Evolutionary conservation across 495 filamentous ascomycete genomes (phyloP).

Genomic region (Cercophora newfieldiana): DNA sequence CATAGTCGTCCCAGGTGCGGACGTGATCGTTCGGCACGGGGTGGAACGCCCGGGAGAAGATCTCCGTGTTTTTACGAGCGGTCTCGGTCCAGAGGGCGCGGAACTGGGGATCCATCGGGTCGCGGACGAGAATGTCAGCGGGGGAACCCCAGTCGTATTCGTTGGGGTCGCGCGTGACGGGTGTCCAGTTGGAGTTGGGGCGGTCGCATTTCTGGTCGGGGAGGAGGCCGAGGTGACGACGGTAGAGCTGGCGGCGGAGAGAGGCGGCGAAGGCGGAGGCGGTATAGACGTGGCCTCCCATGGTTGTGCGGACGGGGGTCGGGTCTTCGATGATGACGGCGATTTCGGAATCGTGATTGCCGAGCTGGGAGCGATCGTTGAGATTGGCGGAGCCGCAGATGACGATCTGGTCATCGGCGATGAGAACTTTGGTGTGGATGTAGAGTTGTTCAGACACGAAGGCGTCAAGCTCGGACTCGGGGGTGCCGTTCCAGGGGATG

Average conservation of each 20-base stretch:
- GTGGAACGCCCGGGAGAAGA: conserved; percentile 85
- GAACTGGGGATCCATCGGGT: conserved; percentile 71
- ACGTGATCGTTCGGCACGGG: conserved; percentile 80
- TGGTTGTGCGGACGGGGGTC: conserved; percentile 63
- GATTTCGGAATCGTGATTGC: conserved; percentile 68
- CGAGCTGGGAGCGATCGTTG: conserved; percentile 92
- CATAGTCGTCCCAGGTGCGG: conserved; percentile 81
- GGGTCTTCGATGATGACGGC: conserved; percentile 57
- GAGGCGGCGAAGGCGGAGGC: conserved; percentile 81
- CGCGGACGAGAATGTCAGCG: conserved; percentile 72
- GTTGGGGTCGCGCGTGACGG: conserved; percentile 67
- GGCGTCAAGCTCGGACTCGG: conserved; percentile 76
- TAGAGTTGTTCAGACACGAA: conserved; percentile 95
- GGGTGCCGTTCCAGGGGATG: conserved; percentile 76
- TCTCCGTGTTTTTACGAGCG: conserved; percentile 78
- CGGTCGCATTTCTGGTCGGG: conserved; percentile 63
- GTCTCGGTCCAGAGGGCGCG: conserved; percentile 69
- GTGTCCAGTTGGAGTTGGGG: conserved; percentile 72
- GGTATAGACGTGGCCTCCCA: conserved; percentile 69
- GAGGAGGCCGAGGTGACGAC: conserved; percentile 87
- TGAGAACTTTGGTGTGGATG: conserved; percentile 89
- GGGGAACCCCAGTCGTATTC: conserved; percentile 77
- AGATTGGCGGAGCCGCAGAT: conserved; percentile 93
- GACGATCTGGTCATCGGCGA: conserved; percentile 85
- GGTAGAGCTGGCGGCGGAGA: conserved; percentile 81